These are phyloP conservation scores for Pilatotrama ljubarskyi DNA, from an alignment of 768 basidiomycete genomes.

Conservation along the genomic window DNA sequence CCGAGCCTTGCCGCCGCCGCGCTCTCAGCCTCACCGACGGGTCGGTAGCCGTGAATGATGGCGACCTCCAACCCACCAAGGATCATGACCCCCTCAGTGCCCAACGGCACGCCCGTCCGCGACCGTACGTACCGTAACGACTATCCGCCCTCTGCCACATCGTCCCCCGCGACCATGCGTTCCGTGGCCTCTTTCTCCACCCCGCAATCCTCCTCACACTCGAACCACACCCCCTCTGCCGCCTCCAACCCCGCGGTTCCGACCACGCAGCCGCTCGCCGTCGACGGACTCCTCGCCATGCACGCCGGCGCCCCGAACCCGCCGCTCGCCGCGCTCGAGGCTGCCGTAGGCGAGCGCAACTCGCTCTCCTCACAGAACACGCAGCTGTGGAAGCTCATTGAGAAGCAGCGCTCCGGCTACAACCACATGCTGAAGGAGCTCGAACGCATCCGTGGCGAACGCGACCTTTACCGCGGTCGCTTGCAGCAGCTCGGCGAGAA, in stretches of 20 bases:
- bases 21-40: not conserved
- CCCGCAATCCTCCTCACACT: slow-evolving; percentile 17
- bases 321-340: slow-evolving; percentile 63
- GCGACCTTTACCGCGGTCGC: slow-evolving; percentile 58
- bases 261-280: slow-evolving; percentile 41
- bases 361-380: slow-evolving; percentile 77
- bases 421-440: slow-evolving; percentile 80
- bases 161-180: slow-evolving; percentile 22
- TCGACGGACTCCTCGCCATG: slow-evolving; percentile 55
- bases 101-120: slow-evolving; percentile 22
- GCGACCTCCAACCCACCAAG: slow-evolving; percentile 15
- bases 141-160: slow-evolving; percentile 20
- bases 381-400: slow-evolving; percentile 93
- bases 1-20: not conserved
- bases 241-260: slow-evolving; percentile 27
- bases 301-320: slow-evolving; percentile 58
- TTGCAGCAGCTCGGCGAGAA: slow-evolving; percentile 43
- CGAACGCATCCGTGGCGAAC: slow-evolving; percentile 79
- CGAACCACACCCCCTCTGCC: slow-evolving; percentile 20
- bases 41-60: slow-evolving; percentile 5
- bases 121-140: slow-evolving; percentile 23
- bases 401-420: slow-evolving; percentile 86
- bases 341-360: slow-evolving; percentile 80
- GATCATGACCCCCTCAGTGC: slow-evolving; percentile 16
- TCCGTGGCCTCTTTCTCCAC: slow-evolving; percentile 24